phyloP scores from a whole-genome alignment of 2,329 filamentous ascomycete genomes.

The Fonsecaea erecta region DNA sequence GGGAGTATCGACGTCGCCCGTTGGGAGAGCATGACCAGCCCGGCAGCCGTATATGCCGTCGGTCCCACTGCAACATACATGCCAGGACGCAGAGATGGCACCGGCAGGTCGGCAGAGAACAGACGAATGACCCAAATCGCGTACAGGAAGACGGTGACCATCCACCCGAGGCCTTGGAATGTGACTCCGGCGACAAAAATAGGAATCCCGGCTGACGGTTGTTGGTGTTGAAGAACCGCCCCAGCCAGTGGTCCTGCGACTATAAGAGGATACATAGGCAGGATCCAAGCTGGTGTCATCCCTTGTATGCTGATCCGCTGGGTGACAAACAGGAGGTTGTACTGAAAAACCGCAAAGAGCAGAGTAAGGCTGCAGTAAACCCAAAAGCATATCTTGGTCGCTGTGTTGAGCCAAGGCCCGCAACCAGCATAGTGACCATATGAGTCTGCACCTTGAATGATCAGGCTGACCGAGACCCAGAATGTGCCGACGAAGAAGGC shows the following conservation, averaged over 20 bases:
- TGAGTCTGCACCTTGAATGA: constrained; percentile 1
- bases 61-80: constrained; percentile 28
- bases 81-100: constrained; percentile 13
- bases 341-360: constrained; percentile 10
- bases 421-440: constrained; percentile 1
- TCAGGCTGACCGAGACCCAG: constrained; percentile 6
- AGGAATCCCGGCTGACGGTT: constrained; percentile 56
- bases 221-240: constrained; percentile 64
- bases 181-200: constrained; percentile 69
- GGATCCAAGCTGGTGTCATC: constrained; percentile 75
- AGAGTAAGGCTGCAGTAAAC: not conserved
- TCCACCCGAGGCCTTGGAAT: constrained; percentile 71
- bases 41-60: constrained; percentile 20
- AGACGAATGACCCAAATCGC: constrained; percentile 66
- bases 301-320: constrained; percentile 63
- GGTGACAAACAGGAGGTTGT: constrained; percentile 53
- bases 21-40: constrained; percentile 16
- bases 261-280: constrained; percentile 78
- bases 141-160: constrained; percentile 72
- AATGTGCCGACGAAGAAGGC: constrained; percentile 7
- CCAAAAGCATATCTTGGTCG: constrained; percentile 5
- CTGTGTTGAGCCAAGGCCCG: not conserved
- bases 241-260: constrained; percentile 71
- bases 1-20: constrained; percentile 16
- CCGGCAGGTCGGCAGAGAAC: constrained; percentile 2